A percentile compares a stretch with the other conserved stretches of the same genome.
Evolutionary conservation across 108 stramenopile genomes (phyloP).

Genomic region (Hondaea fermentalgiana): DNA sequence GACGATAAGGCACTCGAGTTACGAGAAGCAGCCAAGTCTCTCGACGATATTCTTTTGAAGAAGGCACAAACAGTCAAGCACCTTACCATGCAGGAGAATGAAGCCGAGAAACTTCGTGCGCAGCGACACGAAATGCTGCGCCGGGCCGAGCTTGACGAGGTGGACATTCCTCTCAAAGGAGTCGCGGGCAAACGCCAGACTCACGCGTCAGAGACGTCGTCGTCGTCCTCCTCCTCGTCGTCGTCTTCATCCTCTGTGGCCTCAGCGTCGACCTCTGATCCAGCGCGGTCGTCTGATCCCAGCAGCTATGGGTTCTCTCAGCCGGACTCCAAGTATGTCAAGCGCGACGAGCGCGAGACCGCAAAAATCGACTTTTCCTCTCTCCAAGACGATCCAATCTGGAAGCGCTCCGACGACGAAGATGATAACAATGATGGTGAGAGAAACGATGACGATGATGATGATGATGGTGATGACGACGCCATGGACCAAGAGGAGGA

Average conservation of each 20-base stretch:
- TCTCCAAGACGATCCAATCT: conserved; percentile 44
- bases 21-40: conserved; percentile 52
- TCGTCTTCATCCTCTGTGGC: background rate
- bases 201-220: too few relatives aligned
- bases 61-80: conserved; percentile 51
- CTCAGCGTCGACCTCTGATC: background rate
- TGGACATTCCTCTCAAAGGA: conserved; percentile 58
- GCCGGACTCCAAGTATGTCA: conserved; percentile 59
- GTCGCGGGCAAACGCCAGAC: background rate
- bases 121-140: conserved; percentile 79
- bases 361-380: conserved; percentile 65
- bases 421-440: conserved; percentile 38
- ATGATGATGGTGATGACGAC: background rate
- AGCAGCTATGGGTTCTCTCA: conserved; percentile 55
- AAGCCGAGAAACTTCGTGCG: conserved; percentile 66
- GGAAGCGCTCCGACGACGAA: conserved; percentile 61
- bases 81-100: conserved; percentile 56
- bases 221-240: too few relatives aligned
- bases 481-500: background rate
- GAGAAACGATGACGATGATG: background rate
- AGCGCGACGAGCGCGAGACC: conserved; percentile 62
- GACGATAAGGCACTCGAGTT: conserved; percentile 57
- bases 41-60: conserved; percentile 59
- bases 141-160: conserved; percentile 76
- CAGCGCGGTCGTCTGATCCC: background rate